phyloP scores from a whole-genome alignment of 2,329 filamentous ascomycete species.

The Microsporum audouinii region DNA sequence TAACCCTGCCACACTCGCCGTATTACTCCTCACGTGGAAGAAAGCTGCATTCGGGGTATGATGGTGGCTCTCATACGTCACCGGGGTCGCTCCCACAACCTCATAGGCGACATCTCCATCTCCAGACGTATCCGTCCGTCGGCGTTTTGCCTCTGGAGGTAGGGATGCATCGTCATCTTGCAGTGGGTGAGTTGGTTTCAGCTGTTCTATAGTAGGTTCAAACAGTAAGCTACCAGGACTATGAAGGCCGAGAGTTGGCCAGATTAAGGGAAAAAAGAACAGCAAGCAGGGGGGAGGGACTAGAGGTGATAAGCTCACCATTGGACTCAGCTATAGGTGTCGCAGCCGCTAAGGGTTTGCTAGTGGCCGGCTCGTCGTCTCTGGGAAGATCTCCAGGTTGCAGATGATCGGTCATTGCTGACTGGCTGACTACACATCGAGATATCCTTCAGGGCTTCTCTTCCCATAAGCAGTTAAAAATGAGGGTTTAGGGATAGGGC shows the following conservation, averaged over 20 bases:
- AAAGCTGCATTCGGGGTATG: neutral
- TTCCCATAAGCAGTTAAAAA: conserved; percentile 35
- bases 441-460: conserved; percentile 13
- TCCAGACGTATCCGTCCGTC: conserved; percentile 25
- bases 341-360: conserved; percentile 20
- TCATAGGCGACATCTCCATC: conserved; percentile 16
- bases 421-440: neutral
- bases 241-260: neutral
- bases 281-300: neutral
- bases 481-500: conserved; percentile 40
- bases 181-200: conserved; percentile 22
- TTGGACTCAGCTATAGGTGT: conserved; percentile 21
- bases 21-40: neutral
- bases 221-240: neutral
- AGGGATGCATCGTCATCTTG: conserved; percentile 24
- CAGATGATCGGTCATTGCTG: conserved; percentile 6
- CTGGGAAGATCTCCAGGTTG: conserved; percentile 8
- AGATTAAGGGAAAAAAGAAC: neutral
- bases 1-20: neutral
- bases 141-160: conserved; percentile 30
- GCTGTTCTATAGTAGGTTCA: conserved; percentile 4
- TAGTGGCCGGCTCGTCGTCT: conserved; percentile 14
- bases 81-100: neutral
- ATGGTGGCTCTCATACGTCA: neutral
- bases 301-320: conserved; percentile 22